Conservation (phyloP, 106 monocot species). For the Cymbidium sinense region DNA sequence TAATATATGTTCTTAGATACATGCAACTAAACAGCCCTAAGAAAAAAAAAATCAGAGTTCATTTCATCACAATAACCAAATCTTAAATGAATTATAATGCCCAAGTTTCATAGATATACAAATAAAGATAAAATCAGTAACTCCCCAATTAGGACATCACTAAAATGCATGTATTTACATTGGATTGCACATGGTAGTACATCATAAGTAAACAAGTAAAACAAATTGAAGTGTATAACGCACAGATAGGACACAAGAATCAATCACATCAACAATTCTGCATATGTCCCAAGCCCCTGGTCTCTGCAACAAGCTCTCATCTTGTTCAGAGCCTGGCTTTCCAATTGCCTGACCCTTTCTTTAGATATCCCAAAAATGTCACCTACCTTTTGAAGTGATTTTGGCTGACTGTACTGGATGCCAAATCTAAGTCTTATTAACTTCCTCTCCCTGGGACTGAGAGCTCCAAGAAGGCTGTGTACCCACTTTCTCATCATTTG, state of each 20-base stretch:
- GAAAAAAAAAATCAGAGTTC: too few relatives aligned
- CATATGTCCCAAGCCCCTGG: slow-evolving; percentile 56
- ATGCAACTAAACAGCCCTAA: too few relatives aligned
- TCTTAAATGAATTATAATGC: too few relatives aligned
- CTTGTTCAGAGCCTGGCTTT: slow-evolving; percentile 62
- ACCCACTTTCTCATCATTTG: slow-evolving; percentile 80
- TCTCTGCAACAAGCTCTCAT: slow-evolving; percentile 34
- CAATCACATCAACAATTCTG: slow-evolving; percentile 35
- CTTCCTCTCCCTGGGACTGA: slow-evolving; percentile 67
- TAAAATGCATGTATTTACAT: neutral
- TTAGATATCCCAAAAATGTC: slow-evolving; percentile 54
- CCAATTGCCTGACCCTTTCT: slow-evolving; percentile 79
- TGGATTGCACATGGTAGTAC: neutral
- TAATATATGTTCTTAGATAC: too few relatives aligned
- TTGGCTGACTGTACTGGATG: slow-evolving; percentile 32
- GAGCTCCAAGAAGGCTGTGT: slow-evolving; percentile 39
- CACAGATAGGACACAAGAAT: neutral
- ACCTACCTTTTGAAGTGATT: slow-evolving; percentile 73
- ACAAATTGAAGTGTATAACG: neutral
- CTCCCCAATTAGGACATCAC: neutral
- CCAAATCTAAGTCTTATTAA: slow-evolving; percentile 65
- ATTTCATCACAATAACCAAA: too few relatives aligned
- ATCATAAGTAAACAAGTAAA: neutral
- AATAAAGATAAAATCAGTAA: neutral
- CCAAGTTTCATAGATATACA: neutral